Percentiles rank a stretch among this genome's conserved stretches.
These are phyloP conservation scores for Ilyonectria robusta DNA, from an alignment of 2,329 filamentous ascomycete genomes.

Conservation along the genomic window DNA sequence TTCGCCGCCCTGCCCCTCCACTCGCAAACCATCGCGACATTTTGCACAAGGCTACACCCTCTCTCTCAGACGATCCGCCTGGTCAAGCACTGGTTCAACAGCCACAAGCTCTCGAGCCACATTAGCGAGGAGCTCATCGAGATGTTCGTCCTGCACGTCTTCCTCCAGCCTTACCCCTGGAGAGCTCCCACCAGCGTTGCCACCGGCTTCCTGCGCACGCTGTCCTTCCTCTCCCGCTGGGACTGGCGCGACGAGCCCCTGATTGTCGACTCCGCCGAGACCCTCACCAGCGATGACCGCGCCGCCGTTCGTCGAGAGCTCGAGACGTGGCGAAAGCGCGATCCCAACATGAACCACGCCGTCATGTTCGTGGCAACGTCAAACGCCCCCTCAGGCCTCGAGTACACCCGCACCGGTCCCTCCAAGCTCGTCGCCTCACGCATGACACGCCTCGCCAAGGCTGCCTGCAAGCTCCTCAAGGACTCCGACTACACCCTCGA, in stretches of 20 bases:
- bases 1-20: slow-evolving; percentile 83
- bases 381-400: slow-evolving; percentile 81
- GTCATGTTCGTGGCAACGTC: slow-evolving; percentile 87
- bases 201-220: slow-evolving; percentile 85
- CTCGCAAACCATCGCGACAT: slow-evolving; percentile 83
- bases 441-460: slow-evolving; percentile 85
- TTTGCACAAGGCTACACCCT: slow-evolving; percentile 84
- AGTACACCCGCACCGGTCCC: slow-evolving; percentile 81
- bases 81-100: slow-evolving; percentile 89
- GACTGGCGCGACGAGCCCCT: slow-evolving; percentile 91
- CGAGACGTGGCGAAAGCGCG: slow-evolving; percentile 87
- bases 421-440: slow-evolving; percentile 87
- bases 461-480: slow-evolving; percentile 75
- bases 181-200: slow-evolving; percentile 80
- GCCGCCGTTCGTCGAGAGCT: slow-evolving; percentile 78
- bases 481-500: slow-evolving; percentile 68
- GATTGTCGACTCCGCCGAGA: slow-evolving; percentile 78
- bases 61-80: slow-evolving; percentile 88
- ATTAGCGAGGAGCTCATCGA: slow-evolving; percentile 87
- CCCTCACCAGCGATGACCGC: slow-evolving; percentile 73
- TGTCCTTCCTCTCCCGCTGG: slow-evolving; percentile 87
- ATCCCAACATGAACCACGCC: slow-evolving; percentile 88
- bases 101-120: slow-evolving; percentile 84
- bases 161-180: slow-evolving; percentile 88
- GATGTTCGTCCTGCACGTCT: slow-evolving; percentile 82